Percentiles rank a stretch among this genome's conserved stretches.
Conservation (phyloP, 2,329 filamentous ascomycete species). For the Fusarium nanum region DNA sequence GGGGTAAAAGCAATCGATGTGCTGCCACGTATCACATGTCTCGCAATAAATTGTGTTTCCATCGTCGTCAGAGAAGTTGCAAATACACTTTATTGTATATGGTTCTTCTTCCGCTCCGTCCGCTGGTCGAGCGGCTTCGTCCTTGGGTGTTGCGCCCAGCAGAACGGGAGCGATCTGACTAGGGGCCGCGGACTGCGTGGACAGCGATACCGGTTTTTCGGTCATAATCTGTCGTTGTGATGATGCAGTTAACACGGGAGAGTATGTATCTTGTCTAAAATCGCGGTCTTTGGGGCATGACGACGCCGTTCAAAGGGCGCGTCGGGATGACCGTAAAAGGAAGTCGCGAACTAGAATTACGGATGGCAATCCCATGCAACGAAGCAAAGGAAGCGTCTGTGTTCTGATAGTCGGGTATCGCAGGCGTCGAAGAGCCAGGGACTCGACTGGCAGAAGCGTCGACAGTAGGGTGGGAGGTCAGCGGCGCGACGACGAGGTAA, state of each 20-base stretch:
- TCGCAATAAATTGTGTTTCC: slow-evolving; percentile 98
- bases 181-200: slow-evolving; percentile 66
- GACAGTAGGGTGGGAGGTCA: slow-evolving; percentile 37
- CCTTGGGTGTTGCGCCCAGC: slow-evolving; percentile 49
- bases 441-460: slow-evolving; percentile 28
- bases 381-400: background rate
- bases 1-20: slow-evolving; percentile 95
- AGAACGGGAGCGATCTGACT: slow-evolving; percentile 61
- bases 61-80: slow-evolving; percentile 92
- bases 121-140: slow-evolving; percentile 58
- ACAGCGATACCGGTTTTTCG: slow-evolving; percentile 66
- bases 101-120: slow-evolving; percentile 77
- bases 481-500: slow-evolving; percentile 30
- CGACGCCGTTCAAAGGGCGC: slow-evolving; percentile 63
- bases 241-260: slow-evolving; percentile 52
- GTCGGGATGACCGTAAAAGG: slow-evolving; percentile 43
- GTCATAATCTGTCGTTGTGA: slow-evolving; percentile 69
- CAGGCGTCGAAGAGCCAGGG: slow-evolving; percentile 27
- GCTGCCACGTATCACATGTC: slow-evolving; percentile 96
- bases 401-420: slow-evolving; percentile 29
- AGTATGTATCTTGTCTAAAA: slow-evolving; percentile 61
- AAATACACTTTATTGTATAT: slow-evolving; percentile 98
- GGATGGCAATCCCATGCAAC: slow-evolving; percentile 43
- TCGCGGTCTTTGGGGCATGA: slow-evolving; percentile 68
- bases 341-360: slow-evolving; percentile 38